phyloP scores from a whole-genome alignment of 495 filamentous ascomycete species.

The Penicillium lagena region DNA sequence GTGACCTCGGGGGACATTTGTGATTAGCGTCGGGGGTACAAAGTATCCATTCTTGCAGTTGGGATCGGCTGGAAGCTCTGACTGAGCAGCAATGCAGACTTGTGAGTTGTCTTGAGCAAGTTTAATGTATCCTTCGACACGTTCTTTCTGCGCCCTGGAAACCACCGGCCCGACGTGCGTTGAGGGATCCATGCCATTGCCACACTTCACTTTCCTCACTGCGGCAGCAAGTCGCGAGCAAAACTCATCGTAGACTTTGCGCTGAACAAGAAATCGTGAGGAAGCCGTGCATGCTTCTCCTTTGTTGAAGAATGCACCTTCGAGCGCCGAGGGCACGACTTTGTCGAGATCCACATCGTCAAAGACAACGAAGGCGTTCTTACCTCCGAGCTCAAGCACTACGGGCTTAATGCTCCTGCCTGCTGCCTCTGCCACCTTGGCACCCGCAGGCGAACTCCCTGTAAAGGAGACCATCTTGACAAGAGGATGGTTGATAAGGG shows the following conservation, averaged over 20 bases:
- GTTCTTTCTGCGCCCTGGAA: constrained; percentile 46
- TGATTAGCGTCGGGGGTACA: constrained; percentile 56
- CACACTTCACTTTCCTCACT: constrained; percentile 36
- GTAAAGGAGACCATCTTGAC: constrained; percentile 11
- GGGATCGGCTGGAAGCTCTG: constrained; percentile 7
- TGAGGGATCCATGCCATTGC: constrained; percentile 43
- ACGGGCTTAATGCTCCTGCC: neutral
- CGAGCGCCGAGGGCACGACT: constrained; percentile 54
- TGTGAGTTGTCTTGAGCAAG: constrained; percentile 24
- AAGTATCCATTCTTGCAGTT: constrained; percentile 43
- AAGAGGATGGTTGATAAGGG: constrained; percentile 6
- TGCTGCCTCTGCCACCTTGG: constrained; percentile 1
- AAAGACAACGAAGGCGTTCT: constrained; percentile 50
- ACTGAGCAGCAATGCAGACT: constrained; percentile 23
- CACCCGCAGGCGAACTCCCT: neutral
- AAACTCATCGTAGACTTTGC: constrained; percentile 21
- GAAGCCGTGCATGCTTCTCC: constrained; percentile 64
- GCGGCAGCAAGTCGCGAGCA: constrained; percentile 10
- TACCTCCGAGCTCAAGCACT: constrained; percentile 9
- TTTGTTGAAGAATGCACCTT: constrained; percentile 59
- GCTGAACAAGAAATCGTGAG: constrained; percentile 55
- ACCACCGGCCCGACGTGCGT: constrained; percentile 59
- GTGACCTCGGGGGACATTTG: constrained; percentile 50
- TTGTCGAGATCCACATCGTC: constrained; percentile 45
- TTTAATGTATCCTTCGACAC: constrained; percentile 49